A percentile compares a stretch with the other conserved stretches of the same genome.
phyloP scores from a whole-genome alignment of 2,329 filamentous ascomycete genomes.

The Clonostachys sp. region DNA sequence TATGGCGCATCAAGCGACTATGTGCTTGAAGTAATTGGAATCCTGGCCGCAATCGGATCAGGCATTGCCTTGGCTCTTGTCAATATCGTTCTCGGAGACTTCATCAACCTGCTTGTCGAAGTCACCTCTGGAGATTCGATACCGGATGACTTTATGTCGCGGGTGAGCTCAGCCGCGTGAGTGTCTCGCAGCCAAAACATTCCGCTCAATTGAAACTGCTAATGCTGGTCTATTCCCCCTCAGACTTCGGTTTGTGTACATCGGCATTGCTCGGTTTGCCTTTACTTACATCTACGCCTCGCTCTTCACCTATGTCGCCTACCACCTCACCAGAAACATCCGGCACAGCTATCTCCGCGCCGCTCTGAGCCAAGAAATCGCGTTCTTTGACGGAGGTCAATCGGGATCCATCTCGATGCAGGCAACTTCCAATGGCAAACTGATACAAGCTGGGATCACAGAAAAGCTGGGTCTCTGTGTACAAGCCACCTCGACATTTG shows the following conservation, averaged over 20 bases:
- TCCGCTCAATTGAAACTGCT: no score
- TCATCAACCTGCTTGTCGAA: slow-evolving; percentile 5
- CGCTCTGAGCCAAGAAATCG: slow-evolving; percentile 17
- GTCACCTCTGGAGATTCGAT: background rate
- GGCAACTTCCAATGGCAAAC: slow-evolving; percentile 2
- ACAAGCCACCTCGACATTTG: slow-evolving; percentile 1
- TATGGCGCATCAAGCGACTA: no score
- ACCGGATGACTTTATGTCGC: no score
- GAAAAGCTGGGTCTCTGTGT: slow-evolving; percentile 3
- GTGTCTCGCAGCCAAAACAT: no score
- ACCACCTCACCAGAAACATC: slow-evolving; percentile 30
- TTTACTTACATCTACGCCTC: slow-evolving; percentile 29
- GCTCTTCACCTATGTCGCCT: slow-evolving; percentile 32
- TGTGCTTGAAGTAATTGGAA: background rate
- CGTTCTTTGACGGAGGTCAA: slow-evolving; percentile 26
- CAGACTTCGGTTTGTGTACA: slow-evolving; percentile 42
- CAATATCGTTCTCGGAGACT: slow-evolving; percentile 9
- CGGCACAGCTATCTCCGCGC: slow-evolving; percentile 34
- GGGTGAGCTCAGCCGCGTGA: no score
- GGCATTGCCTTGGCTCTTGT: slow-evolving; percentile 6
- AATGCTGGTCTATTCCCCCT: no score
- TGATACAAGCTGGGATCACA: slow-evolving; percentile 2
- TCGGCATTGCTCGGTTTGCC: slow-evolving; percentile 41
- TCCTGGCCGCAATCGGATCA: slow-evolving; percentile 2
- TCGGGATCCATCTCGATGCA: slow-evolving; percentile 12